Evolutionary conservation across 148 eudicot genomes (phyloP).

Genomic region (Rhododendron kiyosumense): DNA sequence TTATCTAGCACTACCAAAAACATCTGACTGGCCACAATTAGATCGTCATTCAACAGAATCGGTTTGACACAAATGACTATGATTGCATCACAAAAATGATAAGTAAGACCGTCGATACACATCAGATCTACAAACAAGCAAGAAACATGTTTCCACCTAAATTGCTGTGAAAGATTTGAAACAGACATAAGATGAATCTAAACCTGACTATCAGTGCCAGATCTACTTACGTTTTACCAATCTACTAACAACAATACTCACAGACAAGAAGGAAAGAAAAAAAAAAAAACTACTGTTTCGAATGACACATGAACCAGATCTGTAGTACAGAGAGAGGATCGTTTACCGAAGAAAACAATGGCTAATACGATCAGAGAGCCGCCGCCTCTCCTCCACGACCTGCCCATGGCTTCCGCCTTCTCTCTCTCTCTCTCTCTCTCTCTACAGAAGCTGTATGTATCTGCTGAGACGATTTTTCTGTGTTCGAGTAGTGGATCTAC

Average conservation of each 20-base stretch:
- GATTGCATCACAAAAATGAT: neutral
- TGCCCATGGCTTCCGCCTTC: conserved; percentile 15
- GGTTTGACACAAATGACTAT: neutral
- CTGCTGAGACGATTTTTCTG: neutral
- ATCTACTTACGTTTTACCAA: neutral
- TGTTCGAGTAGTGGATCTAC: neutral
- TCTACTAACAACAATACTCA: neutral
- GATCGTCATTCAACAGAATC: neutral
- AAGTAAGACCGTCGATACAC: neutral
- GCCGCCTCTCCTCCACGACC: conserved; percentile 16
- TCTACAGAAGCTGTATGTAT: neutral
- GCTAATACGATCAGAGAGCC: conserved; percentile 20
- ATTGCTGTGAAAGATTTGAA: neutral
- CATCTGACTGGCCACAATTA: too few relatives aligned
- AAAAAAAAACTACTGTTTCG: neutral
- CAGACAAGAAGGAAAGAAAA: neutral
- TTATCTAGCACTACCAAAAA: too few relatives aligned
- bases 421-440: neutral
- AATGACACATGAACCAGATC: conserved; percentile 8
- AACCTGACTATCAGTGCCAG: neutral
- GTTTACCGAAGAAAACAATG: conserved; percentile 24
- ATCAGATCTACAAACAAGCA: neutral
- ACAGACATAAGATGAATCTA: neutral
- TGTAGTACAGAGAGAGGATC: neutral
- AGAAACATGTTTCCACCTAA: neutral